Percentiles rank a stretch among this genome's conserved stretches.
Conservation (phyloP, 1,284 basidiomycete genomes). For the Heterobasidion occidentale region DNA sequence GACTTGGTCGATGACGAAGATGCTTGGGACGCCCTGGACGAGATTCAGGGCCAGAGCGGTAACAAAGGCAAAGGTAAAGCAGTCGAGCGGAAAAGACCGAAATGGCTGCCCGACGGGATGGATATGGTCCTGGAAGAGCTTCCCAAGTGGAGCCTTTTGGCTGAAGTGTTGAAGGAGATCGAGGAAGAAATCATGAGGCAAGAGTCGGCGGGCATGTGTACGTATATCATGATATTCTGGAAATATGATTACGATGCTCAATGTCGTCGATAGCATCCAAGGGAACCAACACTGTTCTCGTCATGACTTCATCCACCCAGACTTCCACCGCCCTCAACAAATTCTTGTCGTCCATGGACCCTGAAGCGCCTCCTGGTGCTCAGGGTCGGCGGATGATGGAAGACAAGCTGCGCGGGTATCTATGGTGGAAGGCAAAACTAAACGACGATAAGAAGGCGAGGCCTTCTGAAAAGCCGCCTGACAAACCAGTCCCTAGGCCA, state of each 20-base stretch:
- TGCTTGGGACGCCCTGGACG: constrained; percentile 63
- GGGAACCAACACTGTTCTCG: constrained; percentile 72
- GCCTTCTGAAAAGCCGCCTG: constrained; percentile 14
- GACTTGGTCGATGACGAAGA: constrained; percentile 57
- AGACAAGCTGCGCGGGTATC: constrained; percentile 59
- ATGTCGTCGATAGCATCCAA: constrained; percentile 32
- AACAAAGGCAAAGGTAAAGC: background rate
- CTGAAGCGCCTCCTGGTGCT: constrained; percentile 44
- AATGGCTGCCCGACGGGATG: constrained; percentile 74
- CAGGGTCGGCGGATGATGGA: constrained; percentile 83
- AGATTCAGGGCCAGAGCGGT: constrained; percentile 30
- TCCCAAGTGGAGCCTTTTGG: constrained; percentile 90
- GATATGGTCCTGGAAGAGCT: constrained; percentile 88
- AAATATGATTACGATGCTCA: background rate
- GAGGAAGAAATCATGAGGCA: constrained; percentile 78
- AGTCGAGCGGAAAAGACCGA: constrained; percentile 14
- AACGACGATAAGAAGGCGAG: constrained; percentile 26
- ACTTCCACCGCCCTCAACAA: constrained; percentile 73
- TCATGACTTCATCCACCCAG: constrained; percentile 84
- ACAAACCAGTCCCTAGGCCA: constrained; percentile 4
- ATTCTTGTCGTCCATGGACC: constrained; percentile 63
- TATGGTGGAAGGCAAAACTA: constrained; percentile 77
- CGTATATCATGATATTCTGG: background rate
- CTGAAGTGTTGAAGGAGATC: constrained; percentile 84
- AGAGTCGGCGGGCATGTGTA: constrained; percentile 32